phyloP scores from a whole-genome alignment of 148 eudicot species.

The Vaccinium vitisidaea region DNA sequence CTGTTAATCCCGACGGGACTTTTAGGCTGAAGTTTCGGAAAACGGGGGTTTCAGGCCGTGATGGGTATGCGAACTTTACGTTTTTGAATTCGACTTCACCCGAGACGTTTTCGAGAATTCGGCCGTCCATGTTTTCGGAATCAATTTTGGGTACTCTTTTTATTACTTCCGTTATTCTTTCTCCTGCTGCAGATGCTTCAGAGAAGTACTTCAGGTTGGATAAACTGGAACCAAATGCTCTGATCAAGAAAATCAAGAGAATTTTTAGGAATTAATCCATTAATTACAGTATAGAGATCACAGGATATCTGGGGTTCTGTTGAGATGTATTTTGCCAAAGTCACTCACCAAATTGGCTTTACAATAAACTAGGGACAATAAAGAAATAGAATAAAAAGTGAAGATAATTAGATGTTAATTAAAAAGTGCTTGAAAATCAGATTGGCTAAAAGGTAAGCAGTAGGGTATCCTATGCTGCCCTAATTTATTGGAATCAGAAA shows the following conservation, averaged over 20 bases:
- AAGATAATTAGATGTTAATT: too few species aligned
- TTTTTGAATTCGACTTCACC: constrained; percentile 76
- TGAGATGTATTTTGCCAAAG: too few species aligned
- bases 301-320: too few species aligned
- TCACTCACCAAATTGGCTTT: too few species aligned
- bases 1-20: constrained; percentile 59
- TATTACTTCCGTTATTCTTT: constrained; percentile 61
- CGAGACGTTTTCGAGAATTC: constrained; percentile 28
- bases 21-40: constrained; percentile 56
- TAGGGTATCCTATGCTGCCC: too few species aligned
- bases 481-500: too few species aligned
- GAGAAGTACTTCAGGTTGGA: constrained; percentile 67
- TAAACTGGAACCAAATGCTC: constrained; percentile 64
- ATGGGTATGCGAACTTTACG: constrained; percentile 70
- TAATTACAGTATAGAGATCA: too few species aligned
- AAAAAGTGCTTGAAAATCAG: too few species aligned
- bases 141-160: constrained; percentile 66
- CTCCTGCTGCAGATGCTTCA: constrained; percentile 61
- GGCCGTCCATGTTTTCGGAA: constrained; percentile 65
- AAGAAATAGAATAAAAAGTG: too few species aligned
- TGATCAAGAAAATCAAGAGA: constrained; percentile 14
- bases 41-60: constrained; percentile 65
- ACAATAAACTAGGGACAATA: too few species aligned
- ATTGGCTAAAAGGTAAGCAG: too few species aligned
- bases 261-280: not conserved